Evolutionary conservation across 129 eudicot genomes (phyloP).

Genomic region (Lactuca sativa): DNA sequence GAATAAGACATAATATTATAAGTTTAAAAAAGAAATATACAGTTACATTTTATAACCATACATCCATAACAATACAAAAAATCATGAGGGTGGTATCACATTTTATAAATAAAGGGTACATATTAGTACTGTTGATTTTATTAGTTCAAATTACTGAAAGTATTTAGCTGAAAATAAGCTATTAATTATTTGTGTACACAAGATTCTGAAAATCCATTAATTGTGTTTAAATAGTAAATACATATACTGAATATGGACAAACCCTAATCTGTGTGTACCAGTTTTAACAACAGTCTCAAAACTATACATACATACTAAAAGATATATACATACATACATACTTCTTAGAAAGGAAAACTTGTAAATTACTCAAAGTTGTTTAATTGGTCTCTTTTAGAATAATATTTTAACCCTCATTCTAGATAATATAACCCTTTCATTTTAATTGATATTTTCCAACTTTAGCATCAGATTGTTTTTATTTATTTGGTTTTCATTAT

Average conservation of each 20-base stretch:
- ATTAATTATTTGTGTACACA: neutral
- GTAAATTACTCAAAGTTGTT: slow-evolving; percentile 20
- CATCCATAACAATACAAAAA: too few species aligned
- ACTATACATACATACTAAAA: neutral
- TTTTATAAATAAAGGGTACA: too few species aligned
- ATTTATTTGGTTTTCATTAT: neutral
- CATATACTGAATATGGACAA: neutral
- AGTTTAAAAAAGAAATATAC: too few species aligned
- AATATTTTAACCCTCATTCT: neutral
- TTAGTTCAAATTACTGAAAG: too few species aligned
- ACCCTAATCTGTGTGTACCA: neutral
- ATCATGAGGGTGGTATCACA: too few species aligned
- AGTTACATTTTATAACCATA: too few species aligned
- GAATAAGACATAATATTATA: too few species aligned
- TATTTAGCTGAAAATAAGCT: neutral
- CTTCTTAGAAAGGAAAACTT: slow-evolving; percentile 2
- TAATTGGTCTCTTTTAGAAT: slow-evolving; percentile 13
- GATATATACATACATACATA: too few species aligned
- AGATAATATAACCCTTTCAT: too few species aligned
- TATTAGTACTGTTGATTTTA: too few species aligned
- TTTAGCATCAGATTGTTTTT: neutral
- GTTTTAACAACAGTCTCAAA: too few species aligned
- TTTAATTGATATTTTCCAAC: neutral
- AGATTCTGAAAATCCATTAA: neutral
- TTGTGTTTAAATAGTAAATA: too few species aligned